Evolutionary conservation across 179 eudicot species (phyloP).

Genomic region (Actinidia arguta): DNA sequence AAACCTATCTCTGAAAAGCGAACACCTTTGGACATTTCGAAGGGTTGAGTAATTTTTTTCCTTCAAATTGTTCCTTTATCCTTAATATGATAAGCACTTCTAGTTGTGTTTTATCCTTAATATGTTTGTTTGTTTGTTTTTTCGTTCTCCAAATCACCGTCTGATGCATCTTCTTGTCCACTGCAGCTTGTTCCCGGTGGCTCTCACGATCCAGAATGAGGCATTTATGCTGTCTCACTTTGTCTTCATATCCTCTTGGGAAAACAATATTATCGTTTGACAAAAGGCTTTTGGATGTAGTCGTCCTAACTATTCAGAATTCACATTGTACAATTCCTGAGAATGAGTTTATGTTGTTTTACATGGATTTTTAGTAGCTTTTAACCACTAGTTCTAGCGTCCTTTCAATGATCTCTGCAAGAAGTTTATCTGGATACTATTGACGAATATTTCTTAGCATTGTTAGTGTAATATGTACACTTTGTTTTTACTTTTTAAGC

Average conservation of each 20-base stretch:
- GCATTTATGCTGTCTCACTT: not conserved
- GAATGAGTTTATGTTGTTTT: not conserved
- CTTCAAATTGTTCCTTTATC: not conserved
- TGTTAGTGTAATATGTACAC: no score
- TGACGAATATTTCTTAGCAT: no score
- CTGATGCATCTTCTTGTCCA: conserved; percentile 8
- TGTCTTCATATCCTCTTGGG: not conserved
- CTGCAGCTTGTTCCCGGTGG: conserved; percentile 99
- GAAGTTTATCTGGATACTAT: no score
- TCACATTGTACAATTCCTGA: not conserved
- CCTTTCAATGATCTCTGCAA: no score
- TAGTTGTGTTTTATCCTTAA: not conserved
- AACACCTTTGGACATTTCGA: not conserved
- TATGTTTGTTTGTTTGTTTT: not conserved
- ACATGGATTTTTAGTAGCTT: no score
- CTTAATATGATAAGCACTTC: not conserved
- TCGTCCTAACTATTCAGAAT: not conserved
- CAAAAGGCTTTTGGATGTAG: not conserved
- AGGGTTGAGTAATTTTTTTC: not conserved
- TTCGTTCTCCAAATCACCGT: not conserved
- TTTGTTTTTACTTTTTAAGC: no score
- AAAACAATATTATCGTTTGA: not conserved
- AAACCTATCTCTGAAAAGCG: not conserved
- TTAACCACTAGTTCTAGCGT: no score
- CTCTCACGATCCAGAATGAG: conserved; percentile 92